Base-by-base conservation (phyloP, 2,329 filamentous ascomycete species). In the Zarea fungicola region DNA sequence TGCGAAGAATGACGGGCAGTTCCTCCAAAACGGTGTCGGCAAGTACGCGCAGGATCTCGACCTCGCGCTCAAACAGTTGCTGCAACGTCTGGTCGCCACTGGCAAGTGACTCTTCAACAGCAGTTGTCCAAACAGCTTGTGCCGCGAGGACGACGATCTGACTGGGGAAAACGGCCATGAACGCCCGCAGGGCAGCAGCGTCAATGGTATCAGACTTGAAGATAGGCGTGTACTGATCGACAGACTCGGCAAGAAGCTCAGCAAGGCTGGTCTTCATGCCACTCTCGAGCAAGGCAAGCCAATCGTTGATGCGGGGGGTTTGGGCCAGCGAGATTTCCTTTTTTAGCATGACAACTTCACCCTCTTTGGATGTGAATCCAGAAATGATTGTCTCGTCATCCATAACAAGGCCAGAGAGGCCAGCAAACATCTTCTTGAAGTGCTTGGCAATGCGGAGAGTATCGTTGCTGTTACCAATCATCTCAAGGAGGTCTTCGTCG, bases 401-500 rank as follows among this genome's bases (percentile, higher is more conserved):
- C 75, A 96, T 92, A 35, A 91, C 75, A 29, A 99, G 78, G 4
- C 93, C 93, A 5, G 86, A 92, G 41, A 99, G 77, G 54, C 93
- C 93, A 55, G 95, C 93, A 74, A 99, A 99, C 93, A 99, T 99
- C 76, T 99, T 99, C 67, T 95, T 92, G 75, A 99, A 90, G 72
- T 99, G 95, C 67, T 99, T 99, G 34, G 93, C 89, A 57, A 99
- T 95, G 48, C 93, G 90, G 52, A 93, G 73, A 9, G 92, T 96
- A 62, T 99, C 93, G 62, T 96, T 96, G 71, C 92, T 97, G 67
- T 99, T 99, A 64, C 93, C 93, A 56, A 99, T 99, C 71, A 99
- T 99, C 67, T 99, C 93, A 21, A 99, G 77, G 50, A 99, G 74
- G 68, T 99, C 93, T 64, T 99, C 95, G 61, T 99, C 95, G 66